These are phyloP conservation scores for Colletotrichum sp. DNA, from an alignment of 2,329 filamentous ascomycete species.

Conservation along the genomic window DNA sequence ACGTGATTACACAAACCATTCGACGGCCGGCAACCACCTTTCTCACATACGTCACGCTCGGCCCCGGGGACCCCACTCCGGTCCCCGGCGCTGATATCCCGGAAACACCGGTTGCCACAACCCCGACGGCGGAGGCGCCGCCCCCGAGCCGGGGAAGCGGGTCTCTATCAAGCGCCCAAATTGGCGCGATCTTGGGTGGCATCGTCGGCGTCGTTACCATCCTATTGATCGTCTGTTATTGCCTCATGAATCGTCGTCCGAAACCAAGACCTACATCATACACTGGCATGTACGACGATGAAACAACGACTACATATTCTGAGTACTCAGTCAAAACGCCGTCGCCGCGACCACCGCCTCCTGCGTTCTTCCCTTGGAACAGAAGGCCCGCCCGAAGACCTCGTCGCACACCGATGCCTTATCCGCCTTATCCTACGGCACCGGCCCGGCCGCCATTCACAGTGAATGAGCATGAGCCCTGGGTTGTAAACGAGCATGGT, in stretches of 20 bases:
- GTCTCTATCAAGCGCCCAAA: constrained; percentile 37
- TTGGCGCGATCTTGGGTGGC: constrained; percentile 46
- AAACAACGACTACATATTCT: background rate
- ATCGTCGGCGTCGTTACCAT: constrained; percentile 41
- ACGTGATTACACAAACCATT: constrained; percentile 40
- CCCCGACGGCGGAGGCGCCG: background rate
- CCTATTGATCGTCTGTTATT: constrained; percentile 36
- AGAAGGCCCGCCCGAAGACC: background rate
- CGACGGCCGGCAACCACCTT: constrained; percentile 38
- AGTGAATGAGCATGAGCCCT: background rate
- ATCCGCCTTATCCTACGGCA: background rate
- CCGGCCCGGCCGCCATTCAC: background rate
- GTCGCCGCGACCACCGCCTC: background rate
- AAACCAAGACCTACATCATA: background rate
- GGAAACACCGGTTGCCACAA: constrained; percentile 10
- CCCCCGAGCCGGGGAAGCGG: constrained; percentile 6
- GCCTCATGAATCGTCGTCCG: constrained; percentile 21
- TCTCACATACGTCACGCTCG: constrained; percentile 38
- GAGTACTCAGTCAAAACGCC: background rate
- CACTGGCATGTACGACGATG: background rate
- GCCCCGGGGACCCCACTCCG: constrained; percentile 11
- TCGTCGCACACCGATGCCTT: background rate
- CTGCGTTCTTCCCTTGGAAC: background rate
- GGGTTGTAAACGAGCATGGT: background rate
- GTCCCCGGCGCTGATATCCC: constrained; percentile 14